Evolutionary conservation across 441 rosid genomes (phyloP).

Genomic region (Geranium incanum): DNA sequence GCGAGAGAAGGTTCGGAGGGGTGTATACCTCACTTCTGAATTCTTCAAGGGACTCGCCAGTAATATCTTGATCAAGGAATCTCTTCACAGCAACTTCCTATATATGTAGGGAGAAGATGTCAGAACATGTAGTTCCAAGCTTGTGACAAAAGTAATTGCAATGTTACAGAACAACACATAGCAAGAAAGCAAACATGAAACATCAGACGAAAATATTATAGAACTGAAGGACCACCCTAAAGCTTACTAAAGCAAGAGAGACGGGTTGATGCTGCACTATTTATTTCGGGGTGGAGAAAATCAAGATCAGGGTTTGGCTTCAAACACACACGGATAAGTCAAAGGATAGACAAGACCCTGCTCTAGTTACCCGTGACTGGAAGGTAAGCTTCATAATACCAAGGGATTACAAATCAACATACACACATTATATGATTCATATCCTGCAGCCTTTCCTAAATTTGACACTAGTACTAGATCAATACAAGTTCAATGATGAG

Average conservation of each 20-base stretch:
- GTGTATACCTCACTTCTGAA: constrained; percentile 29
- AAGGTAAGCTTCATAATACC: too few relatives aligned
- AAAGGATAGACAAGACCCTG: too few relatives aligned
- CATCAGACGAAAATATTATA: not conserved
- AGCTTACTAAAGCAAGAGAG: not conserved
- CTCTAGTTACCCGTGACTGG: too few relatives aligned
- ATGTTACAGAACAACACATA: not conserved
- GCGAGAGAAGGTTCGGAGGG: too few relatives aligned
- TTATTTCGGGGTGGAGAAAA: not conserved
- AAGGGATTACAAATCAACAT: too few relatives aligned
- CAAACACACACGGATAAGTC: too few relatives aligned
- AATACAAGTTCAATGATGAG: not conserved
- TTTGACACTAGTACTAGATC: not conserved
- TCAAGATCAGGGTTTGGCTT: too few relatives aligned
- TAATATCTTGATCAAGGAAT: constrained; percentile 62
- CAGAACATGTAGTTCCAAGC: not conserved
- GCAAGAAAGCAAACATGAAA: not conserved
- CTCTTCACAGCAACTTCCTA: constrained; percentile 75
- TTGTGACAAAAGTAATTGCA: not conserved
- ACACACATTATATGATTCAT: too few relatives aligned
- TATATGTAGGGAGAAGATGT: constrained; percentile 15
- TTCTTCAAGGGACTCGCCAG: constrained; percentile 62
- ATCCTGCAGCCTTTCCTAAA: not conserved
- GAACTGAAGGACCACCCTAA: not conserved
- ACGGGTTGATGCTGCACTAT: too few relatives aligned